These are phyloP conservation scores for Hypoxylon cercidicola DNA, from an alignment of 495 filamentous ascomycete species.

Conservation along the genomic window DNA sequence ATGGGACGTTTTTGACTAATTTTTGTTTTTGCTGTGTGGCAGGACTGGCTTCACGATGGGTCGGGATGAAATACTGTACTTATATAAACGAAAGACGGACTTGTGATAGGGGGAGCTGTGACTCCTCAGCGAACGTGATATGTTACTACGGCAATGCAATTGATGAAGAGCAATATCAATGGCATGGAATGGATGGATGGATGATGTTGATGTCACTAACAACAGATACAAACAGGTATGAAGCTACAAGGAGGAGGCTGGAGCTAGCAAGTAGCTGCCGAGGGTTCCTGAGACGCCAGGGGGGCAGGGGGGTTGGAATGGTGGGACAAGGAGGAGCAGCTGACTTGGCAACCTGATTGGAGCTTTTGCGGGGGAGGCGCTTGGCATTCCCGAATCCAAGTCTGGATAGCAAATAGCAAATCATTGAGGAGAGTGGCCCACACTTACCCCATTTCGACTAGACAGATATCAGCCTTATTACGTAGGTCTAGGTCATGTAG, in stretches of 20 bases:
- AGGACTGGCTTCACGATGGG: constrained; percentile 8
- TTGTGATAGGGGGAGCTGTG: constrained; percentile 11
- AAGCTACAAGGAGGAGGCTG: constrained; percentile 4
- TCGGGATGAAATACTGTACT: constrained; percentile 7
- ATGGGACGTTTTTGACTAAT: constrained; percentile 2
- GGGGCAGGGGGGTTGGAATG: constrained; percentile 13
- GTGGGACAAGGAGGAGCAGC: constrained; percentile 15
- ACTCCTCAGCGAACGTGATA: constrained; percentile 16
- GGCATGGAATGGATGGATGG: background rate
- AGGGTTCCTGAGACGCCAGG: constrained; percentile 36
- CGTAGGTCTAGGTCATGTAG: constrained; percentile 22
- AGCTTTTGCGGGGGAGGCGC: constrained; percentile 30
- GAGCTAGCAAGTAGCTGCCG: constrained; percentile 17
- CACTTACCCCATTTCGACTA: constrained; percentile 30
- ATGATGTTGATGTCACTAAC: background rate
- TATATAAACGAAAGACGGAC: constrained; percentile 20
- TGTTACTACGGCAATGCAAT: constrained; percentile 7
- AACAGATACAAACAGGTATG: background rate
- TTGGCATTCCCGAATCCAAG: constrained; percentile 21
- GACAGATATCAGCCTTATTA: constrained; percentile 36
- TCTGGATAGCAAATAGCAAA: constrained; percentile 1
- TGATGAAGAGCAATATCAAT: constrained; percentile 19
- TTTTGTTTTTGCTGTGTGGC: background rate
- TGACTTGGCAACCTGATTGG: constrained; percentile 28
- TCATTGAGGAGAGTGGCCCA: constrained; percentile 5